Conservation (phyloP, 2,329 filamentous ascomycete species). For the Periconia macrospinosa region DNA sequence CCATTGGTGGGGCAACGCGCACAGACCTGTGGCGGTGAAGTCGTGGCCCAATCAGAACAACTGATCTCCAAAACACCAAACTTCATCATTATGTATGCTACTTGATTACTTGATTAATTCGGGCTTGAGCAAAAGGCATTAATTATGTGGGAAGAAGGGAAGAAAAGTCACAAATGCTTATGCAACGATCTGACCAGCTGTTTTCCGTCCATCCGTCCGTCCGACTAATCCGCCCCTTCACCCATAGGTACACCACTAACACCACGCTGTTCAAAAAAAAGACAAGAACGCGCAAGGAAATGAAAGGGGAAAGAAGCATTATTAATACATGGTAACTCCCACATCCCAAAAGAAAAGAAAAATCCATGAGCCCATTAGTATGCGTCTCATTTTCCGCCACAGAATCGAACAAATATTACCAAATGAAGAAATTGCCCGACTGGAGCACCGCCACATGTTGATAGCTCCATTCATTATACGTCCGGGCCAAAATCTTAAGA, state of each 20-base stretch:
- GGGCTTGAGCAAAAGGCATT: neutral
- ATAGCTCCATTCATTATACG: neutral
- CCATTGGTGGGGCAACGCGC: conserved; percentile 1
- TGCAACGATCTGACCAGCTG: neutral
- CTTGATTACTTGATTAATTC: neutral
- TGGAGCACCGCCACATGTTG: neutral
- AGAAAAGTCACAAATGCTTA: neutral
- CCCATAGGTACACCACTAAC: neutral
- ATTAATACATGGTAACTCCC: neutral
- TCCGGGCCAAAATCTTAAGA: neutral
- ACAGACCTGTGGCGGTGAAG: neutral
- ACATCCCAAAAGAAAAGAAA: neutral
- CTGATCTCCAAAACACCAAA: neutral
- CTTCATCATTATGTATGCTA: neutral
- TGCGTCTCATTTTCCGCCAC: neutral
- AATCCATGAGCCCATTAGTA: neutral
- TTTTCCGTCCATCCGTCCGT: neutral
- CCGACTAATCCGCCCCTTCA: neutral
- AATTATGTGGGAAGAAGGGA: neutral
- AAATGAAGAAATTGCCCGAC: neutral
- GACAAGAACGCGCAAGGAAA: neutral
- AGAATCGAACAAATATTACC: neutral
- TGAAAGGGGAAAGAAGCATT: neutral
- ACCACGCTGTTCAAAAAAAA: neutral
- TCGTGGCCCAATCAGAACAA: neutral